Base-by-base conservation (phyloP, 257 asterid genomes). In the Echium plantagineum region DNA sequence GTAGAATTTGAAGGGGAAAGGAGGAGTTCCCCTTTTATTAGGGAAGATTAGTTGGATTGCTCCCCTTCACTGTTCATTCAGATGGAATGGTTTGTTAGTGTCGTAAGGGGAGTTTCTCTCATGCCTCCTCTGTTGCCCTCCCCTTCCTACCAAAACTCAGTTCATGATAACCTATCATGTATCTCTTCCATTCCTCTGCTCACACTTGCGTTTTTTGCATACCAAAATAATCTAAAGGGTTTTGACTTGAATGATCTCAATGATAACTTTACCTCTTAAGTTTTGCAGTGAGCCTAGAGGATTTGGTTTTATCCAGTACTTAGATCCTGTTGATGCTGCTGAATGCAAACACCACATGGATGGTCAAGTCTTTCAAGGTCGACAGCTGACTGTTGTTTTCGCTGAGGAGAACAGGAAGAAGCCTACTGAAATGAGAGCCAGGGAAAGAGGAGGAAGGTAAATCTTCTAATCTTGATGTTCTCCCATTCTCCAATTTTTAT, bases 311-410 rank as follows among this genome's bases (percentile, higher is more conserved):
- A 94, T 91, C 68, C 98, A 91, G 63, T 91, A 74, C 66, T 84
- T 91, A 38, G 96, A 87, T 58, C 93, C 98, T 42, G 93, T 85
- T 63, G 96, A 88, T 76, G 98, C 95, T 61, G 82, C 80, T 17
- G 98, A 91, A 48, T 95, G 96, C 47, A 88, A 91, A 62, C 82
- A 88, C 78, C 94, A 85, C 73, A 85, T 91, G 96, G 95, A 91
- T 69, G 98, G 98, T 51, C 82, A 78, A 66, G 63, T 69, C 66
- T 59, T 85, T 66, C 88, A 78, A 54, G 98, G 96, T 49, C 80
- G 98, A 58, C 94, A 85, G 71, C 82, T 91, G 71, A 87, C 96
- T 9, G 96, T 91, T 69, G 98, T 85, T 55, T 88, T 85, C 78
- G 96, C 96, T 17, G 98, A 88, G 76, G 98, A 88, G 77, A 91